Conservation (phyloP, 257 asterid species). For the Haberlea rhodopensis region DNA sequence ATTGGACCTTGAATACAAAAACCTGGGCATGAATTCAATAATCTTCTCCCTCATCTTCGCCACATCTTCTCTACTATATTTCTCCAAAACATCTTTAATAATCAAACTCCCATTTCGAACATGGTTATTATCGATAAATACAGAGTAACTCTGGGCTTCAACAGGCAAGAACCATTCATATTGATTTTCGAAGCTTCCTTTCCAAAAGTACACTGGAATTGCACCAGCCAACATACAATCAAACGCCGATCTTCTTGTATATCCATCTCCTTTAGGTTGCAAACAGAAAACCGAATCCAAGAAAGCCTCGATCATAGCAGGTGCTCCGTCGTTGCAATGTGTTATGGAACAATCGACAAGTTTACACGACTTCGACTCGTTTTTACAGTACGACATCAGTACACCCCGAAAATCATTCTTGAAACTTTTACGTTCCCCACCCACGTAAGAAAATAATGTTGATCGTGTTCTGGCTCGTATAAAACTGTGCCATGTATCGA, state of each 20-base stretch:
- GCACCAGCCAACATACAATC: constrained; percentile 54
- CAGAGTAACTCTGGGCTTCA: constrained; percentile 30
- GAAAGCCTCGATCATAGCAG: constrained; percentile 32
- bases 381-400: constrained; percentile 30
- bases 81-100: constrained; percentile 24
- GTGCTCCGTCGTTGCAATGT: constrained; percentile 35
- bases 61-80: constrained; percentile 32
- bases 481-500: constrained; percentile 29
- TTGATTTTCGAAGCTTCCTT: constrained; percentile 33
- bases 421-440: constrained; percentile 33
- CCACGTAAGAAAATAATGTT: constrained; percentile 30
- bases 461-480: constrained; percentile 26
- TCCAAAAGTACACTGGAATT: constrained; percentile 49
- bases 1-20: constrained; percentile 17
- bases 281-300: constrained; percentile 42
- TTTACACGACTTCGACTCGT: constrained; percentile 20
- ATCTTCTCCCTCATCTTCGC: constrained; percentile 36
- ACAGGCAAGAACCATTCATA: constrained; percentile 38
- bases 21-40: constrained; percentile 35
- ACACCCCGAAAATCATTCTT: constrained; percentile 34
- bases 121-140: constrained; percentile 29
- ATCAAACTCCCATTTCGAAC: constrained; percentile 31
- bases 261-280: constrained; percentile 46
- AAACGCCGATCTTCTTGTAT: constrained; percentile 38
- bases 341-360: constrained; percentile 34